phyloP scores from a whole-genome alignment of 2,329 filamentous ascomycete species.

The Pyrenochaeta sp. region DNA sequence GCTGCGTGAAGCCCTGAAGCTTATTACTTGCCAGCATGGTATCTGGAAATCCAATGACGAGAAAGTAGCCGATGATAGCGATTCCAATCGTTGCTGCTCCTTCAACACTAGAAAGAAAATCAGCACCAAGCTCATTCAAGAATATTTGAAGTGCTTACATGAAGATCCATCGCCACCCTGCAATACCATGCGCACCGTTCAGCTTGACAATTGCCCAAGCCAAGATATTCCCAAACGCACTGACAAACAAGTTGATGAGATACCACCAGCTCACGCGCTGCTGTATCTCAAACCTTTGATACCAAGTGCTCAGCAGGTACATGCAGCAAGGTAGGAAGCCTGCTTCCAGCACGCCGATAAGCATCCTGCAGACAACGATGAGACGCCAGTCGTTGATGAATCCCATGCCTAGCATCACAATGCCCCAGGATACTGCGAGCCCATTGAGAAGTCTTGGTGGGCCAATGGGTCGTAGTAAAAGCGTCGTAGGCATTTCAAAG shows the following conservation, averaged over 20 bases:
- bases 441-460: slow-evolving; percentile 22
- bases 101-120: slow-evolving; percentile 17
- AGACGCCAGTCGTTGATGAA: slow-evolving; percentile 40
- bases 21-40: slow-evolving; percentile 25
- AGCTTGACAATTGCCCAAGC: slow-evolving; percentile 43
- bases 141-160: slow-evolving; percentile 6
- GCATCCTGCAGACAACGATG: slow-evolving; percentile 40
- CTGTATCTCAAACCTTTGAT: slow-evolving; percentile 47
- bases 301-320: slow-evolving; percentile 48
- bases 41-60: slow-evolving; percentile 52
- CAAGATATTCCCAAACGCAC: slow-evolving; percentile 44
- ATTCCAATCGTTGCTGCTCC: slow-evolving; percentile 41
- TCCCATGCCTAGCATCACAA: slow-evolving; percentile 35
- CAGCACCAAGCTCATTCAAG: not conserved
- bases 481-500: slow-evolving; percentile 60
- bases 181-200: slow-evolving; percentile 23
- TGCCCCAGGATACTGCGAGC: slow-evolving; percentile 27
- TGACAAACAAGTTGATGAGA: slow-evolving; percentile 26
- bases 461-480: slow-evolving; percentile 51
- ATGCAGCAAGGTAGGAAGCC: slow-evolving; percentile 45
- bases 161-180: slow-evolving; percentile 44
- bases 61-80: slow-evolving; percentile 40
- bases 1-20: slow-evolving; percentile 28
- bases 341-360: slow-evolving; percentile 36
- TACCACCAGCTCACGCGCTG: slow-evolving; percentile 51